A percentile compares a stretch with the other conserved stretches of the same genome.
These are phyloP conservation scores for Amniculicola lignicola DNA, from an alignment of 495 filamentous ascomycete species.

Conservation along the genomic window DNA sequence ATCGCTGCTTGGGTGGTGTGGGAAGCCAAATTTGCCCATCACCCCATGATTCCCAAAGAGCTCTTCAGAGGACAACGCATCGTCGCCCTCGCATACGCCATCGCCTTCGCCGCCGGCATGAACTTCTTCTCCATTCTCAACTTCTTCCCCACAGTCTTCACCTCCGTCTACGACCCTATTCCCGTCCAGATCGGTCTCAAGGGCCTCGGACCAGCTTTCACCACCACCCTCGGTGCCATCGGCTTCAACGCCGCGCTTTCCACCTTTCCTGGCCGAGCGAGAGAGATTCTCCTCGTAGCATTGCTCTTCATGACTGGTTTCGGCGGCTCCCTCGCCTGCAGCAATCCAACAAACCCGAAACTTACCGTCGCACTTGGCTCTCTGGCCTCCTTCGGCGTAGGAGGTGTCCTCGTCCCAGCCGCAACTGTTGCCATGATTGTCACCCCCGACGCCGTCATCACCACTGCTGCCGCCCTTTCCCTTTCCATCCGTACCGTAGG, in stretches of 20 bases:
- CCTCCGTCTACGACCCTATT: slow-evolving; percentile 31
- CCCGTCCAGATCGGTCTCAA: slow-evolving; percentile 38
- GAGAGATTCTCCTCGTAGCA: slow-evolving; percentile 33
- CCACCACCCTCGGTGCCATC: slow-evolving; percentile 30
- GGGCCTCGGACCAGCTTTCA: slow-evolving; percentile 32
- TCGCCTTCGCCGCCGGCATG: slow-evolving; percentile 38
- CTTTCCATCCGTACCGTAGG: slow-evolving; percentile 70
- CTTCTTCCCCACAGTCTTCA: slow-evolving; percentile 34
- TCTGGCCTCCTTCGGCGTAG: slow-evolving; percentile 33
- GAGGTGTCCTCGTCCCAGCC: slow-evolving; percentile 38
- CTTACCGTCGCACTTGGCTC: slow-evolving; percentile 30
- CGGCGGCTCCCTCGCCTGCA: slow-evolving; percentile 29
- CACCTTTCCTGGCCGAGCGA: slow-evolving; percentile 13
- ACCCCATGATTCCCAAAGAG: slow-evolving; percentile 71
- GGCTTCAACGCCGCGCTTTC: slow-evolving; percentile 33
- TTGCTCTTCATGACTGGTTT: slow-evolving; percentile 28
- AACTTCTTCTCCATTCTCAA: slow-evolving; percentile 38
- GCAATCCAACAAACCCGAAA: slow-evolving; percentile 34
- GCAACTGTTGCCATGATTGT: slow-evolving; percentile 39
- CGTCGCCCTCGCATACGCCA: slow-evolving; percentile 31
- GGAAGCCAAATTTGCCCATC: slow-evolving; percentile 69
- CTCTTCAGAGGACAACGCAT: slow-evolving; percentile 45
- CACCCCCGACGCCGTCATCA: slow-evolving; percentile 37
- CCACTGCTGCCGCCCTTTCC: slow-evolving; percentile 45
- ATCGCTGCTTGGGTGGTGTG: slow-evolving; percentile 59